Percentiles rank a stretch among this genome's conserved stretches.
These are phyloP conservation scores for Lavandula angustifolia DNA, from an alignment of 257 asterid species.

Conservation along the genomic window DNA sequence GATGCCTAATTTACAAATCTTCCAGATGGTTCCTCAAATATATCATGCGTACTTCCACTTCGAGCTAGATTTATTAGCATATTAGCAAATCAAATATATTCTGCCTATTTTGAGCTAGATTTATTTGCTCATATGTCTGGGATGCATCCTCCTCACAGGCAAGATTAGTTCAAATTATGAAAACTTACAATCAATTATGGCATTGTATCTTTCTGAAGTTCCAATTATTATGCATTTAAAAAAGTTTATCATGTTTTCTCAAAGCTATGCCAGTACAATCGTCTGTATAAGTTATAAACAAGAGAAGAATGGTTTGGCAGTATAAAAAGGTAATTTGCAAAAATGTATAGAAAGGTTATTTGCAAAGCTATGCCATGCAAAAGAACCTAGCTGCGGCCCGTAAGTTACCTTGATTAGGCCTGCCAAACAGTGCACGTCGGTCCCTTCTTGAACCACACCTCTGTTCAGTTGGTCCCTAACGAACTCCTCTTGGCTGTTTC, in stretches of 20 bases:
- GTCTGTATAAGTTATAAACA: background rate
- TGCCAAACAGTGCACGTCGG: conserved; percentile 87
- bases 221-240: background rate
- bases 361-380: background rate
- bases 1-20: too few species aligned
- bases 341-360: background rate
- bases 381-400: conserved; percentile 1
- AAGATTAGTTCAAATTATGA: background rate
- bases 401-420: conserved; percentile 77
- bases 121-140: background rate
- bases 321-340: background rate
- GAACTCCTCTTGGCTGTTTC: conserved; percentile 78
- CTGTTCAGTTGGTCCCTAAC: conserved; percentile 78
- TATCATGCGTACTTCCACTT: too few species aligned
- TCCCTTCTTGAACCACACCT: conserved; percentile 76
- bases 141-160: background rate
- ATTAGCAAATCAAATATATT: too few species aligned
- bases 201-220: background rate
- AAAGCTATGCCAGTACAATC: conserved; percentile 7
- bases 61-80: background rate
- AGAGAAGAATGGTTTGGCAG: background rate
- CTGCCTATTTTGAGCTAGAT: background rate
- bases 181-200: too few species aligned
- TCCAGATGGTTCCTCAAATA: too few species aligned
- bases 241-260: background rate